Base-by-base conservation (phyloP, 805 yeast genomes). In the Suhomyces tanzawaensis region DNA sequence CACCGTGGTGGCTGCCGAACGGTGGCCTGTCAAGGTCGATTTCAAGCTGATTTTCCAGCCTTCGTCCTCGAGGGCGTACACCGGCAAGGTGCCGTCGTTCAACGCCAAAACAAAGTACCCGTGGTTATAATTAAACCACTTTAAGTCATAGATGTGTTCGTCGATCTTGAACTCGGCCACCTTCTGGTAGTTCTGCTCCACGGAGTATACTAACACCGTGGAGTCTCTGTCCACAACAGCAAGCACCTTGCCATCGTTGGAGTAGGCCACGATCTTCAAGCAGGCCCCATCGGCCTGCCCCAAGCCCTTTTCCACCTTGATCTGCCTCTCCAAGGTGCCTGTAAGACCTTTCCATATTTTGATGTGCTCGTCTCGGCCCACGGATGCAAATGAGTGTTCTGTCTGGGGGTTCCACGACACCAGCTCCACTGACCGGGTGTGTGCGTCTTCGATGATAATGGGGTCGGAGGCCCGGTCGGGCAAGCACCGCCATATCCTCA, bases 381-480 rank as follows among this genome's bases (percentile, higher is more conserved):
- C 78, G 4, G 75, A 62, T 3, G 74, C 79, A 37, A 79, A 61
- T 9, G 62, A 47, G 29, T 62, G 62, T 19, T 76, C 75, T 19
- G 63, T 52, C 14, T 51, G 51, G 0, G 83, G 81, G 32, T 71
- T 61, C 81, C 81, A 79, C 2, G 69, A 47, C 7, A 79, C 41
- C 16, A 64, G 44, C 37, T 66, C 71, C 15, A 72, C 71, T 1
- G 66, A 48, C 32, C 56, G 55, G 3, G 46, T 41, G 44, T 76
- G 80, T 2, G 72, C 63, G 22, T 57, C 56, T 28, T 64, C 71
- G 15, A 77, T 62, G 9, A 52, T 50, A 3, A 64, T 60, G 2
- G 73, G 67, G 24, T 71, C 74, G 4, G 49, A 51, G 18, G 66
- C 37, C 15, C 52, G 45, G 21, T 56, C 62, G 18, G 50, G 47